Evolutionary conservation across 306 rosid species (phyloP).

Genomic region (Lathyrus oleraceus): DNA sequence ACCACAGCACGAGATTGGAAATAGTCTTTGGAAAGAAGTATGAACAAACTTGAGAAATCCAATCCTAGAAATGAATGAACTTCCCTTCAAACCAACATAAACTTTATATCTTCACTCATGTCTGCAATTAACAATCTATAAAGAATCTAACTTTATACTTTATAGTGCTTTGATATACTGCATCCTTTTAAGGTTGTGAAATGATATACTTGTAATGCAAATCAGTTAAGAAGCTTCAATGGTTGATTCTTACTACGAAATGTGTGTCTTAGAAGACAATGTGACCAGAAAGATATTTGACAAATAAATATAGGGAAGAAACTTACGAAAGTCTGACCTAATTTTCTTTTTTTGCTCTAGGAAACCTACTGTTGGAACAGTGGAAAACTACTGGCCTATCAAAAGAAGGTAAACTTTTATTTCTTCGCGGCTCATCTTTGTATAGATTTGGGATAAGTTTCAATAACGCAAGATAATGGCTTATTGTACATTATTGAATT

Average conservation of each 20-base stretch:
- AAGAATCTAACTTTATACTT: constrained; percentile 9
- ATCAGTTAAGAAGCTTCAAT: neutral
- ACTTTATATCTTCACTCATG: neutral
- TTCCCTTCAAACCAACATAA: neutral
- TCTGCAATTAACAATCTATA: neutral
- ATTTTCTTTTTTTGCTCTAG: constrained; percentile 42
- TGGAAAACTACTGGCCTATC: constrained; percentile 78
- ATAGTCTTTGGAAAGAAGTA: constrained; percentile 17
- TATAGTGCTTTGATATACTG: neutral
- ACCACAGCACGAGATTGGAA: neutral
- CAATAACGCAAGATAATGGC: constrained; percentile 1
- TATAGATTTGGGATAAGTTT: constrained; percentile 13
- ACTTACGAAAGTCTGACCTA: neutral
- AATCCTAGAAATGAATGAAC: neutral
- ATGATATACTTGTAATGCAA: neutral
- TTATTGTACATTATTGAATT: constrained; percentile 28
- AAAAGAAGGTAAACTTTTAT: constrained; percentile 56
- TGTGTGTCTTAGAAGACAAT: constrained; percentile 15
- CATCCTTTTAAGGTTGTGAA: constrained; percentile 23
- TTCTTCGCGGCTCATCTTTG: neutral
- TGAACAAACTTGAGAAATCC: neutral
- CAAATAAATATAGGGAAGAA: constrained; percentile 15
- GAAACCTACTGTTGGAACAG: constrained; percentile 68
- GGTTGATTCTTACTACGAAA: neutral
- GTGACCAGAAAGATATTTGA: constrained; percentile 19